A percentile compares a stretch with the other conserved stretches of the same genome.
These are phyloP conservation scores for Lachnellula cervina DNA, from an alignment of 2,329 filamentous ascomycete genomes.

Conservation along the genomic window DNA sequence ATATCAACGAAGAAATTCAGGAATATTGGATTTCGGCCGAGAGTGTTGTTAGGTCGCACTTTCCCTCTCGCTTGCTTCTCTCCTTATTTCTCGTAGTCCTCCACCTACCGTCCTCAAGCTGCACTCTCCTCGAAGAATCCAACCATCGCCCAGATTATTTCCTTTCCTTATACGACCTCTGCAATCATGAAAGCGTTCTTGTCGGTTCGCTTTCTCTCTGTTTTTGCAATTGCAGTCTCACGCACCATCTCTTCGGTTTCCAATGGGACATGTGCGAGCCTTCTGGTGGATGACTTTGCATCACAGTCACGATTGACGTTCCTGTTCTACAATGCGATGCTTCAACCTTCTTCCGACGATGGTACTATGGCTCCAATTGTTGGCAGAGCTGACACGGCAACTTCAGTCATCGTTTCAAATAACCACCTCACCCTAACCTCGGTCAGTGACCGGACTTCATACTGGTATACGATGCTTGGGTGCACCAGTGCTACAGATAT, in stretches of 20 bases:
- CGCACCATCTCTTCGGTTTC: constrained; percentile 4
- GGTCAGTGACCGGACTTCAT: constrained; percentile 39
- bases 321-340: constrained; percentile 55
- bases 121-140: too few species aligned
- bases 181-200: not conserved
- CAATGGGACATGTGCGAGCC: constrained; percentile 34
- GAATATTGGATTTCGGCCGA: too few species aligned
- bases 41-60: too few species aligned
- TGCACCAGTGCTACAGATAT: constrained; percentile 46
- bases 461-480: constrained; percentile 54
- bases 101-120: too few species aligned
- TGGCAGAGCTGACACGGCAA: constrained; percentile 22
- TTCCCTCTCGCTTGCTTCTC: too few species aligned
- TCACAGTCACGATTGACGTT: constrained; percentile 59
- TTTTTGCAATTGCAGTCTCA: not conserved
- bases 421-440: constrained; percentile 51
- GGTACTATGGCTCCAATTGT: constrained; percentile 41
- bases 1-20: too few species aligned
- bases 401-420: constrained; percentile 47
- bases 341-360: constrained; percentile 52
- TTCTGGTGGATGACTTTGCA: constrained; percentile 55
- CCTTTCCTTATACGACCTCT: too few species aligned
- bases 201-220: not conserved
- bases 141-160: too few species aligned
- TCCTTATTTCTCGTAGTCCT: too few species aligned